Evolutionary conservation across 1,284 basidiomycete genomes (phyloP), one percentile per base, ranked within the genome.

Genomic region (Irpex sp.): DNA sequence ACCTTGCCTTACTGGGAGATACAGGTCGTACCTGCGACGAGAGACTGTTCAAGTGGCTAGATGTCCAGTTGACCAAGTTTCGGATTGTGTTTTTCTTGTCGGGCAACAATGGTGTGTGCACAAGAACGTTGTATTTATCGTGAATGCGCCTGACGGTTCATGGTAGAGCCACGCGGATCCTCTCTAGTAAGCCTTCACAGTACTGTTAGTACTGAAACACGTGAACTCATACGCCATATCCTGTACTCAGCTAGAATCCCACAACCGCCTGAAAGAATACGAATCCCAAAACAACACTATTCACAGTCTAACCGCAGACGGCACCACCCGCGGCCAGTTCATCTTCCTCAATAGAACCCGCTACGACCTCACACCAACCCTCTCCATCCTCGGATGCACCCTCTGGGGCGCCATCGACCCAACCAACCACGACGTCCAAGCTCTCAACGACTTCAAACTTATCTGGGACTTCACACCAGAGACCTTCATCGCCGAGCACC

Each of bases 311-410:
- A 9, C 8, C 2, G 40, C 8, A 44, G 15, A 9, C 40, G 40
- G 15, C 4, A 3, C 5, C 11, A 11, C 8, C 40, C 40, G 4
- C 15, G 40, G 40, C 40, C 40, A 5, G 4, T 44, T 44, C 5
- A 15, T 44, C 40, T 44, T 74, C 48, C 72, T 80, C 8, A 67
- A 79, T 62, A 73, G 75, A 55, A 75, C 72, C 26, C 74, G 77
- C 15, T 70, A 75, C 67, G 76, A 80, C 61, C 49, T 79, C 17
- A 72, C 73, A 4, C 66, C 70, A 7, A 72, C 66, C 0, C 56
- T 77, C 6, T 77, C 78, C 7, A 67, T 80, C 52, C 74, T 80
- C 11, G 78, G 78, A 1, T 81, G 77, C 69, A 79, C 78, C 2
- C 75, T 79, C n/a, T 79, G 79, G 78, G 69, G 74, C 6, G 64